Evolutionary conservation across 228 moss, liverwort and hornwort genomes (phyloP), one percentile per base, ranked within the genome.

Genomic region (Sphagnum magellanicum): DNA sequence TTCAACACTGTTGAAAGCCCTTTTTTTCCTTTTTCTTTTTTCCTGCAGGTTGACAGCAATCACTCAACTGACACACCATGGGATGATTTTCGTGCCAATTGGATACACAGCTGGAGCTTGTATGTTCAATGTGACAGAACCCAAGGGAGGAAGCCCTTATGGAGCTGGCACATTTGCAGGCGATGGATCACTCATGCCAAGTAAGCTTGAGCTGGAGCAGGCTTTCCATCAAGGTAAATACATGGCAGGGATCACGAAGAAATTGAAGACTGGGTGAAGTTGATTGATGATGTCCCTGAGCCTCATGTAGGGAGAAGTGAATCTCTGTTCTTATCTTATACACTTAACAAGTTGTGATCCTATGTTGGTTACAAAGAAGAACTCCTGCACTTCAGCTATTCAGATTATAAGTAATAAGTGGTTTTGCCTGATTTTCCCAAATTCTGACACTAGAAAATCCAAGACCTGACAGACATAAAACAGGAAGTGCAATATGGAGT

Each of bases 141-240:
- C 89, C 0, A 92, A 78, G 72, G 96, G 93, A 13, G 96, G 96
- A 10, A 81, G 86, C 50, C 79, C 93, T 5, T 92, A 96, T 5
- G 96, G 96, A 52, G 69, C 93, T 4, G 92, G 96, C 46, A 92
- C 93, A 14, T 83, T 74, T 13, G 84, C 91, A 6, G 88, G 89
- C 16, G 96, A 96, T 71, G 96, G 96, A 1, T 86, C 81, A 11
- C 87, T 92, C 51, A 87, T 86, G 55, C 96, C 96, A 0, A 69
- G 89, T 8, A 85, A 89, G 76, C 68, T 91, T 7, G 96, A 96
- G 72, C 76, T 96, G 6, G 91, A 89, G 66, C 76, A 83, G 71
- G 96, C 96, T 17, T 92, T 86, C 71, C 84, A 92, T 73, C 96
- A 96, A 53, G 96, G 96, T 73, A 88, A 91, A 64, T 92, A 91